phyloP scores from a whole-genome alignment of 2,329 filamentous ascomycete species.

The Venturia effusa region DNA sequence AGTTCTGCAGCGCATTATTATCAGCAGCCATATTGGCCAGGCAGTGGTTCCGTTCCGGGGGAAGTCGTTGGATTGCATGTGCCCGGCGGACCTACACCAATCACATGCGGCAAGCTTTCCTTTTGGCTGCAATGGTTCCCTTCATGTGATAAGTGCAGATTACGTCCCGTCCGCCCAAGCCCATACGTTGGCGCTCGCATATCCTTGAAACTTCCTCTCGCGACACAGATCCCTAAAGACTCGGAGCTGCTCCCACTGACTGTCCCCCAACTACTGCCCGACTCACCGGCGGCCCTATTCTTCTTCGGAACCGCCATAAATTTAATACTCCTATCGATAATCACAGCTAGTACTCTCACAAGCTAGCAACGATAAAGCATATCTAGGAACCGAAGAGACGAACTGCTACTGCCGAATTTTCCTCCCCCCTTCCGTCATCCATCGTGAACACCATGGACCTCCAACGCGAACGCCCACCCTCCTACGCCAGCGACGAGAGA shows the following conservation, averaged over 20 bases:
- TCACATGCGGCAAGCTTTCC: background rate
- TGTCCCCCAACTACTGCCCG: background rate
- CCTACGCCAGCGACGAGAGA: slow-evolving; percentile 32
- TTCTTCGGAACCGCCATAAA: background rate
- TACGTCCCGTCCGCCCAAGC: background rate
- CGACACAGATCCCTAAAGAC: slow-evolving; percentile 4
- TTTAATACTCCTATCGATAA: background rate
- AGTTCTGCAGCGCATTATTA: background rate
- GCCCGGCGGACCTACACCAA: background rate
- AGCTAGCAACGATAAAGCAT: background rate
- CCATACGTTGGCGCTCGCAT: background rate
- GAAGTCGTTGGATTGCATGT: background rate
- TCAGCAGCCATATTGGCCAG: background rate
- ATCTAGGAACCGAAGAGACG: background rate
- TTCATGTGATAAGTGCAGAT: slow-evolving; percentile 4
- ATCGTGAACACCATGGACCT: slow-evolving; percentile 12
- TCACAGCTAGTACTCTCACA: background rate
- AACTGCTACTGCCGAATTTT: background rate
- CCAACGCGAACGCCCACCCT: slow-evolving; percentile 28
- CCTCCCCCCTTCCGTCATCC: slow-evolving; percentile 1
- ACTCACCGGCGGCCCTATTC: background rate
- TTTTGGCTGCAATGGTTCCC: background rate
- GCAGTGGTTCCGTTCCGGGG: background rate
- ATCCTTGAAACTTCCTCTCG: slow-evolving; percentile 4
- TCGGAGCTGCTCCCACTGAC: too few species aligned